Evolutionary conservation across 306 rosid genomes (phyloP).

Genomic region (Oxytropis ochrocephala): DNA sequence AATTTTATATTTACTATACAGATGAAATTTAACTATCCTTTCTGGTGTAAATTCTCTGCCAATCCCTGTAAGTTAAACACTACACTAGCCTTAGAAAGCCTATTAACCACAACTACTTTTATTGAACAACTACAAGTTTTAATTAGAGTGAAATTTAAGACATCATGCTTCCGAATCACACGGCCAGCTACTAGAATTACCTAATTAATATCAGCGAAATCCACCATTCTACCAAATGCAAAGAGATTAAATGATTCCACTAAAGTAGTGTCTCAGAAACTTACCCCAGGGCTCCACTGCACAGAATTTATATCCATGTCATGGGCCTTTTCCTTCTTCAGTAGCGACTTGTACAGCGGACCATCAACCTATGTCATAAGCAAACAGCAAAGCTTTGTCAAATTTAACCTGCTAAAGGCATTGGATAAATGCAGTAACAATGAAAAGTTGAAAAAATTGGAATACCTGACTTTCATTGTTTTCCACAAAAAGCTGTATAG

Average conservation of each 20-base stretch:
- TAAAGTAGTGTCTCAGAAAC: slow-evolving; percentile 28
- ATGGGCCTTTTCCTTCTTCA: slow-evolving; percentile 76
- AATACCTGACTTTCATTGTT: slow-evolving; percentile 56
- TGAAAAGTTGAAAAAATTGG: not conserved
- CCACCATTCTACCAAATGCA: slow-evolving; percentile 8
- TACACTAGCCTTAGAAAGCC: not conserved
- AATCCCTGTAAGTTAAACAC: not conserved
- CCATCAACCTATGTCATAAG: slow-evolving; percentile 50
- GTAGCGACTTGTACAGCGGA: slow-evolving; percentile 56
- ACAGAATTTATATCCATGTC: slow-evolving; percentile 76
- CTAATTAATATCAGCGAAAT: slow-evolving; percentile 9
- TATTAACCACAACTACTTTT: too few species aligned
- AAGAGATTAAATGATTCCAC: slow-evolving; percentile 6
- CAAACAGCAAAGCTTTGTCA: slow-evolving; percentile 10
- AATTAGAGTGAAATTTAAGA: too few species aligned
- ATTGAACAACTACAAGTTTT: too few species aligned
- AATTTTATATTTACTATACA: not conserved
- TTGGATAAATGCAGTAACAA: not conserved
- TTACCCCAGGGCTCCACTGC: slow-evolving; percentile 92
- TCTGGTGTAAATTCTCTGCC: not conserved
- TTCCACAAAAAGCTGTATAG: slow-evolving; percentile 70
- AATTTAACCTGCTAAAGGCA: not conserved
- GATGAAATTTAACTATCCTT: not conserved
- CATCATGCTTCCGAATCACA: not conserved
- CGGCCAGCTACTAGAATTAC: not conserved